Conservation (phyloP, 179 eudicot species). For the Carnegiea gigantea region DNA sequence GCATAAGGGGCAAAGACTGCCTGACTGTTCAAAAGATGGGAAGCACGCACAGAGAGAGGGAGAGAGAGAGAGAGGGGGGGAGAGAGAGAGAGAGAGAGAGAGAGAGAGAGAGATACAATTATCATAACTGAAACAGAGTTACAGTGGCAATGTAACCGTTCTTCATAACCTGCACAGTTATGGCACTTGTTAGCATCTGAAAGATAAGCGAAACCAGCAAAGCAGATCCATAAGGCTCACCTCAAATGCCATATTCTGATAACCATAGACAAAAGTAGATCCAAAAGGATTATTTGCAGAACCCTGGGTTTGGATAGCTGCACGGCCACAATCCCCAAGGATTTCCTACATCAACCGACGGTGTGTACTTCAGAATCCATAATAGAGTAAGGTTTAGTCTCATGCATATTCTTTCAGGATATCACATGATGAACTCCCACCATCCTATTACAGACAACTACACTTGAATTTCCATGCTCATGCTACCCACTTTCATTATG, state of each 20-base stretch:
- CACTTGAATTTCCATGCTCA: background rate
- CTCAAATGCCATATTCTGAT: constrained; percentile 93
- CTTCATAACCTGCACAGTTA: constrained; percentile 73
- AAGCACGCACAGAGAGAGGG: background rate
- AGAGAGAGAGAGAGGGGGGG: constrained; percentile 7
- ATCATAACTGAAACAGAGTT: constrained; percentile 80
- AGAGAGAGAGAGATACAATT: constrained; percentile 17
- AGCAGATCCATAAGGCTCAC: constrained; percentile 33
- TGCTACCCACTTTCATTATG: background rate
- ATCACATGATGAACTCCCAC: background rate
- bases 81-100: background rate
- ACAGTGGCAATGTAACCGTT: constrained; percentile 90
- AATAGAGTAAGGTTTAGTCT: background rate
- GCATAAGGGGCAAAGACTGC: background rate
- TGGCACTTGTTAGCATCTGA: constrained; percentile 3
- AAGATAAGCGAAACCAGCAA: background rate
- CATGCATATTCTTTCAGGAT: background rate
- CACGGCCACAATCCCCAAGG: constrained; percentile 91
- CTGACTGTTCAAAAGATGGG: background rate
- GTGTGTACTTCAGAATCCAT: constrained; percentile 7
- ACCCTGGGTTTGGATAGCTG: constrained; percentile 96
- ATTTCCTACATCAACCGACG: constrained; percentile 54
- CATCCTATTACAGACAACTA: background rate
- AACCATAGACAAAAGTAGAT: constrained; percentile 92
- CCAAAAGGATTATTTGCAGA: constrained; percentile 93